A percentile compares a stretch with the other conserved stretches of the same genome.
Evolutionary conservation across 2,329 filamentous ascomycete species (phyloP).

Genomic region (Xylariaceae sp.): DNA sequence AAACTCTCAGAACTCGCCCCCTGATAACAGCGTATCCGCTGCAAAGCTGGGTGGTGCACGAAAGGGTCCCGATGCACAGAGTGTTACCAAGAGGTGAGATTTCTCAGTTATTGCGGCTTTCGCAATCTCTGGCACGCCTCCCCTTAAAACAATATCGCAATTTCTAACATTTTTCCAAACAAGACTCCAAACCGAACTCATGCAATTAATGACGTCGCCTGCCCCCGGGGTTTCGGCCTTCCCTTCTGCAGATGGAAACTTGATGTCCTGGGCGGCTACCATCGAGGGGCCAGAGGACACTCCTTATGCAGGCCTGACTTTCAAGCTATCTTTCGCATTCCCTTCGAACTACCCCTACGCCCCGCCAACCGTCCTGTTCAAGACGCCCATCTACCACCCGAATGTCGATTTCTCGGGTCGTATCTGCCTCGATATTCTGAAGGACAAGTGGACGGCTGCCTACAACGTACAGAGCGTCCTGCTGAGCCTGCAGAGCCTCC

Average conservation of each 20-base stretch:
- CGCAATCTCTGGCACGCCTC: not conserved
- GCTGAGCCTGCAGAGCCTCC: conserved; percentile 85
- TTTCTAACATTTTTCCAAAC: conserved; percentile 5
- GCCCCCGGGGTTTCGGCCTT: conserved; percentile 94
- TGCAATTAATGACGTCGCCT: conserved; percentile 95
- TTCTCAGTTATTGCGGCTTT: not conserved
- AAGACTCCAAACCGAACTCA: conserved; percentile 93
- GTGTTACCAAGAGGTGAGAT: conserved; percentile 68
- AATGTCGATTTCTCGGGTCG: conserved; percentile 97
- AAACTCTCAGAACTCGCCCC: conserved; percentile 63
- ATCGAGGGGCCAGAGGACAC: conserved; percentile 89
- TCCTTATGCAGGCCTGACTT: conserved; percentile 78
- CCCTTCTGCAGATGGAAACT: conserved; percentile 81
- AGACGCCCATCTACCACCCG: conserved; percentile 97
- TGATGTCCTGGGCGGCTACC: conserved; percentile 89
- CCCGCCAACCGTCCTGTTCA: conserved; percentile 88
- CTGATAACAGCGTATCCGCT: conserved; percentile 55
- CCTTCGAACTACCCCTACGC: conserved; percentile 90
- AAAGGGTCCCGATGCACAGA: conserved; percentile 61
- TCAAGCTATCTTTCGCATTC: conserved; percentile 91
- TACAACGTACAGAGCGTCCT: conserved; percentile 95
- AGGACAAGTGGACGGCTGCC: conserved; percentile 98
- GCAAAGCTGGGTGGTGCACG: conserved; percentile 55
- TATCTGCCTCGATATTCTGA: conserved; percentile 96
- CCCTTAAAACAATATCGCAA: not conserved